Percentiles rank a stretch among this genome's conserved stretches.
phyloP scores from a whole-genome alignment of 2,329 filamentous ascomycete genomes.

The Cladophialophora exuberans region DNA sequence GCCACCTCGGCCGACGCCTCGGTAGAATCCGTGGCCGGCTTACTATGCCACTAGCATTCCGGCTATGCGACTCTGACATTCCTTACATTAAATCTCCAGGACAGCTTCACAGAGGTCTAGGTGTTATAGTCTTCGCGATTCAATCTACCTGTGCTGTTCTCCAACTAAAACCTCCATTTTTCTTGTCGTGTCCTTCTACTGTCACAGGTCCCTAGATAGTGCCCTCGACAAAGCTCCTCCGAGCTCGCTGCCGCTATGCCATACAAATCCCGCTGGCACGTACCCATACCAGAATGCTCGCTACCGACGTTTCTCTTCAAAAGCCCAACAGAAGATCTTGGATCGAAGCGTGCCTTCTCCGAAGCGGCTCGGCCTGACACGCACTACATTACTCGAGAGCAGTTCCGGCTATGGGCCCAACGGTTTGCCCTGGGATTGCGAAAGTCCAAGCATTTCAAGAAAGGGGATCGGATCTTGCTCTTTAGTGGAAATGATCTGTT shows the following conservation, averaged over 20 bases:
- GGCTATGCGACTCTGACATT: too few species aligned
- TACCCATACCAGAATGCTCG: conserved; percentile 46
- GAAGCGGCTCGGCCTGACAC: conserved; percentile 66
- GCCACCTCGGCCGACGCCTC: too few species aligned
- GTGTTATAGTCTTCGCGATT: too few species aligned
- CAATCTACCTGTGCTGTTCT: too few species aligned
- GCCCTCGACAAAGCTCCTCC: background rate
- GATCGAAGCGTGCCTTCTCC: conserved; percentile 51
- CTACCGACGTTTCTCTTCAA: conserved; percentile 52
- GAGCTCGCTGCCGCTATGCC: conserved; percentile 45
- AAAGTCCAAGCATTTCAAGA: conserved; percentile 59
- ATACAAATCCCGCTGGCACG: conserved; percentile 48
- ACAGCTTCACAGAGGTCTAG: too few species aligned
- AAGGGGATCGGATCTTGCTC: conserved; percentile 70
- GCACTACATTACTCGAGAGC: conserved; percentile 61
- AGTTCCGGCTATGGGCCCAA: conserved; percentile 68
- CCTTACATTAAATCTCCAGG: too few species aligned
- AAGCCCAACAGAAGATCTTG: conserved; percentile 44
- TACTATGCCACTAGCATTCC: too few species aligned
- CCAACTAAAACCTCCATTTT: too few species aligned
- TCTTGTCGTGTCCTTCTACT: background rate
- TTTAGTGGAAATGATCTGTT: conserved; percentile 72
- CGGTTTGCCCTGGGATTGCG: conserved; percentile 68
- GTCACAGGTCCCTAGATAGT: background rate
- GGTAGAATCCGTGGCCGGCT: too few species aligned